These are phyloP conservation scores for Picochlorum sp. DNA, from an alignment of 139 green algal species.

Conservation along the genomic window DNA sequence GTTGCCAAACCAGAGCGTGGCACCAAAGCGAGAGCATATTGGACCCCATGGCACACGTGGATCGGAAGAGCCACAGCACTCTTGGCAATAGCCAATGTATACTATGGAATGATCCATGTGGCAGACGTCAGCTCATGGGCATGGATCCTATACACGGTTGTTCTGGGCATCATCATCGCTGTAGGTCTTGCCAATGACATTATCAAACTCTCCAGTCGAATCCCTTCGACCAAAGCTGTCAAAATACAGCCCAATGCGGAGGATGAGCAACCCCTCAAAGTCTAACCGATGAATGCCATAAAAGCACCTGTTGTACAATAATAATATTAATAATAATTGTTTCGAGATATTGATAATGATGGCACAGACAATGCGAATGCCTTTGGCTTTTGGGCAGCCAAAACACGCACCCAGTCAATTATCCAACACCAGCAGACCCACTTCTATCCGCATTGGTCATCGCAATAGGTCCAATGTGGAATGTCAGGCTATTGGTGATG, in stretches of 20 bases:
- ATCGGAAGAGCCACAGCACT: conserved; percentile 4
- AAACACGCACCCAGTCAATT: no score
- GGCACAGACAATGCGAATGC: no score
- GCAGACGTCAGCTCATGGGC: conserved; percentile 7
- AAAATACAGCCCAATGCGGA: no score
- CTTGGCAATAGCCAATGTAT: conserved; percentile 18
- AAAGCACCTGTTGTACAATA: no score
- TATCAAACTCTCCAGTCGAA: background rate
- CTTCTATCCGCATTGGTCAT: background rate
- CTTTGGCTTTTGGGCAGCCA: no score
- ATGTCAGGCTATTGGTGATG: conserved; percentile 7
- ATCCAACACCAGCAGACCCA: no score
- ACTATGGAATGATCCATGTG: conserved; percentile 16
- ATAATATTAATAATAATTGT: no score
- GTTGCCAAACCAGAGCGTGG: background rate
- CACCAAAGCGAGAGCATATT: background rate
- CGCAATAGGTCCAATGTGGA: background rate
- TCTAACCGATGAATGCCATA: no score
- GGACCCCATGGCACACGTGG: conserved; percentile 1
- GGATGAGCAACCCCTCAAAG: no score
- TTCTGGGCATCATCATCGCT: conserved; percentile 4
- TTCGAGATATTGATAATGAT: no score
- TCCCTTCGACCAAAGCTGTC: no score
- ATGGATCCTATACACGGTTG: conserved; percentile 6
- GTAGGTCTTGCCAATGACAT: background rate